phyloP scores from a whole-genome alignment of 2,329 filamentous ascomycete genomes.

The Fusarium musae region DNA sequence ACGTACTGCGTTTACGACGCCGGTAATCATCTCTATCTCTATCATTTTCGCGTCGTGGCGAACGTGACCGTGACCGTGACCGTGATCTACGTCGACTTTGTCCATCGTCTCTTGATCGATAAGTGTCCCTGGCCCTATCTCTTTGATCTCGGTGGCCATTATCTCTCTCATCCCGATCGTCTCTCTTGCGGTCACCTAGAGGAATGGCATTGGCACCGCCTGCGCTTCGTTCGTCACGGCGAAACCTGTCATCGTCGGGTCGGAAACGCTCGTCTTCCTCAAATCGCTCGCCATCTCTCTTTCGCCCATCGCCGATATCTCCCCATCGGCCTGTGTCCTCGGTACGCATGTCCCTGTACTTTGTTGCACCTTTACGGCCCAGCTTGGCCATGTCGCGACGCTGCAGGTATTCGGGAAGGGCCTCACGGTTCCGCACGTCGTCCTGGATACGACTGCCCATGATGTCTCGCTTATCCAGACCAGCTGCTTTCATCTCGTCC shows the following conservation, averaged over 20 bases:
- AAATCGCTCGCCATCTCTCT: constrained; percentile 46
- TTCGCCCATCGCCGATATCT: constrained; percentile 65
- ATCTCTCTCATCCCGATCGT: constrained; percentile 44
- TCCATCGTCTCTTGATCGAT: constrained; percentile 39
- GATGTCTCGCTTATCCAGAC: constrained; percentile 82
- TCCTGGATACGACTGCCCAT: constrained; percentile 88
- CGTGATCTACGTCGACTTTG: constrained; percentile 41
- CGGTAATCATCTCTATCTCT: constrained; percentile 58
- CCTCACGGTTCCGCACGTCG: constrained; percentile 82
- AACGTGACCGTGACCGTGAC: constrained; percentile 65
- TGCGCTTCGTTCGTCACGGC: constrained; percentile 55
- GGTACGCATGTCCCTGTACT: constrained; percentile 86
- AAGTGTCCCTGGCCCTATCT: constrained; percentile 23
- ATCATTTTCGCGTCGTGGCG: constrained; percentile 59
- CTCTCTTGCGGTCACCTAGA: constrained; percentile 60
- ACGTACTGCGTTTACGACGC: constrained; percentile 68
- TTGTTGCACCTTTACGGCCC: constrained; percentile 89
- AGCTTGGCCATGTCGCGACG: constrained; percentile 93
- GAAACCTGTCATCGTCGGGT: constrained; percentile 67
- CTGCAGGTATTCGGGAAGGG: constrained; percentile 91
- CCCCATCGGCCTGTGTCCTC: constrained; percentile 95
- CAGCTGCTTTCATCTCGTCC: constrained; percentile 79
- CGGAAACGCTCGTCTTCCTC: constrained; percentile 74
- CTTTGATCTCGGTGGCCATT: constrained; percentile 38
- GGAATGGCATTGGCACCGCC: constrained; percentile 78